Conservation (phyloP, 176 grass and related monocot genomes). For the Tillandsia fasciculata region DNA sequence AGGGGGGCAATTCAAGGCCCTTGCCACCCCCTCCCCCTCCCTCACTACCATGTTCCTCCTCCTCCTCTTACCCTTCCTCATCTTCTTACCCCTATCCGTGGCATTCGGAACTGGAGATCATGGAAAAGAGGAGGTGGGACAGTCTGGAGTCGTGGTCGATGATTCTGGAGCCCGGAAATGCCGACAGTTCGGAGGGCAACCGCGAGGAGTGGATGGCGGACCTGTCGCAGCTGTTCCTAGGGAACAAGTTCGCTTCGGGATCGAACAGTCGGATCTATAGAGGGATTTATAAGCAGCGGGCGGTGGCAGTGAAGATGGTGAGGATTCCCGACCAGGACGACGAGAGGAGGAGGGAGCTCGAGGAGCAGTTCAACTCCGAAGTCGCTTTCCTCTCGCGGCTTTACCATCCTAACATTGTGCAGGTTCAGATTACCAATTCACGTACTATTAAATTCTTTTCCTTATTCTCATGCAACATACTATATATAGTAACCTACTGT, state of each 20-base stretch:
- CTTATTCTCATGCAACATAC: too few relatives aligned
- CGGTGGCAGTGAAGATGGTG: slow-evolving; percentile 90
- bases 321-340: slow-evolving; percentile 95
- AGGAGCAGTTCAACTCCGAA: slow-evolving; percentile 96
- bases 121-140: slow-evolving; percentile 99
- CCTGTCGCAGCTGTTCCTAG: slow-evolving; percentile 90
- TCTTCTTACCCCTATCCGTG: slow-evolving; percentile 19
- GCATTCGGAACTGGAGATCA: slow-evolving; percentile 59
- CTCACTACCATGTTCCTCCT: slow-evolving; percentile 24
- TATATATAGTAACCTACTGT: too few relatives aligned
- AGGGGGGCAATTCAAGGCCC: slow-evolving; percentile 4
- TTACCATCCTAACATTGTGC: slow-evolving; percentile 90
- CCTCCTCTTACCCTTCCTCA: slow-evolving; percentile 32
- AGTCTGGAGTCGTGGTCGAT: slow-evolving; percentile 99
- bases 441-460: too few relatives aligned
- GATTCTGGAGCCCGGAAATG: slow-evolving; percentile 48
- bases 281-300: slow-evolving; percentile 90
- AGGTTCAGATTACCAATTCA: slow-evolving; percentile 21
- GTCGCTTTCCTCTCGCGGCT: slow-evolving; percentile 84
- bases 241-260: slow-evolving; percentile 93
- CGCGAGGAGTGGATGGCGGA: slow-evolving; percentile 97
- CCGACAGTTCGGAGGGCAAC: slow-evolving; percentile 18
- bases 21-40: slow-evolving; percentile 9
- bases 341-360: slow-evolving; percentile 41
- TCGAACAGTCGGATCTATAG: slow-evolving; percentile 95